Base-by-base conservation (phyloP, 2,329 filamentous ascomycete genomes). In the Epichloe sp. region DNA sequence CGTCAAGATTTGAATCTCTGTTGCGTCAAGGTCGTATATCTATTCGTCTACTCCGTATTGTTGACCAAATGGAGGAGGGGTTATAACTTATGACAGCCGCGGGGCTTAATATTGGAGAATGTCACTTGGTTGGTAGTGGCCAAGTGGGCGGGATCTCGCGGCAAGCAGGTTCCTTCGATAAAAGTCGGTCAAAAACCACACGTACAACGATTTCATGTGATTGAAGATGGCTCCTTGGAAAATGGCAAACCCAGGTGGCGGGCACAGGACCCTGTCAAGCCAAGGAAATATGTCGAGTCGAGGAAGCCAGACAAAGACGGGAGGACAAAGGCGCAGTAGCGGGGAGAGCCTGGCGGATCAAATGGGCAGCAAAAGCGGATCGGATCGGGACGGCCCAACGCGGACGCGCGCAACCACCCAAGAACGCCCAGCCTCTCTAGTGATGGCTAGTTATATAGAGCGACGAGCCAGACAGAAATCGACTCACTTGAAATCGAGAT, bases 321-420 rank as follows among this genome's bases (percentile, higher is more conserved):
- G 35, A 47, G 21, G 37, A 23, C 14, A 21, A 12, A n/a, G 44
- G 10, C 15, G 45, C 14, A 47, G n/a, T 11, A 15, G 45, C 11
- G 31, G 45, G 3, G 12, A 44, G 19, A 44, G 17, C 12, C 17
- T 11, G 21, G 15, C 12, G 36, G 15, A 38, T 34, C 11, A 21
- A 26, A 42, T 15, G 47, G 38, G 47, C 36, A 35, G 47, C 46
- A 41, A 48, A 43, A 41, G 38, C 49, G 49, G 49, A 51, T 26
- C 44, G 44, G 49, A 51, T 36, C 49, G 44, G 49, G 44, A 51
- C 49, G 49, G 44, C 44, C 49, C 49, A 51, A 47, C 26, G 49
- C 44, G 15, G 23, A 12, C 1, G 12, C 4, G 17, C 19, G 17
- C 14, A 12, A n/a, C 14, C 21, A n/a, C 14, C 21, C 12, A 44